Base-by-base conservation (phyloP, 371 early-diverging fungal species). In the Capillidium heterosporum region DNA sequence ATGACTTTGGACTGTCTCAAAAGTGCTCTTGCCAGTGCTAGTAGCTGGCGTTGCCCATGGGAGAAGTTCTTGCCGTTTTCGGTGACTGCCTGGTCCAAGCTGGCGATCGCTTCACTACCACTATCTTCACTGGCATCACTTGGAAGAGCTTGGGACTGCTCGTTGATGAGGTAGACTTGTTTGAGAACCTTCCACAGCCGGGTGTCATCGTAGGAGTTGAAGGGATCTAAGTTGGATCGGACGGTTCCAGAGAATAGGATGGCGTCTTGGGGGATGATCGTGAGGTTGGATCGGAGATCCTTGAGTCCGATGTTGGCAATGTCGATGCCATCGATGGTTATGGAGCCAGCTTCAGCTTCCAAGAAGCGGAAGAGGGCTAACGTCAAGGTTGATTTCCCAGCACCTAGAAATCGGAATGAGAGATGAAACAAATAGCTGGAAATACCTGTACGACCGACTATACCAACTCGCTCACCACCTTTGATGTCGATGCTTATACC, bases 201-300 rank as follows among this genome's bases (percentile, higher is more conserved):
- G 3, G 68, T 76, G 63, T 95, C 95, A 8, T 75, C 66, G 32
- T 76, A 67, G 17, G 61, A 63, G 35, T 63, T 65, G 58, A 89
- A 83, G 21, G 95, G 94, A 72, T 95, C 95, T 61, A 89, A 62
- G 61, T 84, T 85, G 17, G 74, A 70, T 21, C 78, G 61, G 10
- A 75, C 48, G 0, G 69, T 73, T 1, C 91, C 92, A 19, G 80
- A 76, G 72, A 92, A 96, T 26, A 95, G 66, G 24, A 90, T 84
- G 11, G 94, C 91, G 54, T 95, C 97, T 69, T 97, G 98, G 23
- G 98, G 95, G 63, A 96, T 92, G 57, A 97, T 91, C 0, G 87
- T 79, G 32, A 85, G 69, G 21, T 78, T 75, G 28, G 82, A 81
- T 56, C 88, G 70, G 59, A 95, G 68, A 61, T 89, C 87, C 56